These are phyloP conservation scores for Mycosphaerella sp. DNA, from an alignment of 2,329 filamentous ascomycete species.

Conservation along the genomic window DNA sequence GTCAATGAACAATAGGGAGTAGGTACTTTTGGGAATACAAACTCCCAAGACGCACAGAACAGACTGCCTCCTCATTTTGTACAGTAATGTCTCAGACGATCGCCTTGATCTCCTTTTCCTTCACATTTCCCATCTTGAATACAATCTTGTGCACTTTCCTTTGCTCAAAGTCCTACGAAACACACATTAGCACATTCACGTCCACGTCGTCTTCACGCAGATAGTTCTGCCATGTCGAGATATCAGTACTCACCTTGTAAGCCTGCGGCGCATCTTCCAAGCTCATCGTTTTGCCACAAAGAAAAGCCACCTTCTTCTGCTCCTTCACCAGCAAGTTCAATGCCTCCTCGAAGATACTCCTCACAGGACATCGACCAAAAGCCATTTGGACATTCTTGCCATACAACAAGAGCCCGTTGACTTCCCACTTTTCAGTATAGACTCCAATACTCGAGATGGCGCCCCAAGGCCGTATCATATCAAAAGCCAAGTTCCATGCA, in stretches of 20 bases:
- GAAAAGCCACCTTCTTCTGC: constrained; percentile 47
- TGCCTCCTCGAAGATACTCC: constrained; percentile 45
- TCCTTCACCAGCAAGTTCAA: constrained; percentile 42
- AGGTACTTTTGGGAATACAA: too few species aligned
- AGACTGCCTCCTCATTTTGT: too few species aligned
- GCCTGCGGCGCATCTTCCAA: constrained; percentile 47
- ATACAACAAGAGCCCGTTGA: constrained; percentile 45
- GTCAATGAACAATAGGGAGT: too few species aligned
- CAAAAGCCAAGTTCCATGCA: constrained; percentile 44
- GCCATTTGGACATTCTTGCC: constrained; percentile 46
- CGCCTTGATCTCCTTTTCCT: constrained; percentile 18
- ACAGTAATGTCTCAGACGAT: not conserved
- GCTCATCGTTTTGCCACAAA: constrained; percentile 49
- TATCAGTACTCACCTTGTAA: constrained; percentile 34
- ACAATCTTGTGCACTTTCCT: constrained; percentile 50
- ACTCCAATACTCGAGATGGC: constrained; percentile 45
- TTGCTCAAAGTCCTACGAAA: constrained; percentile 41
- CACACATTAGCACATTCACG: not conserved
- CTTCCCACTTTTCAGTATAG: constrained; percentile 41
- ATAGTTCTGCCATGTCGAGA: not conserved
- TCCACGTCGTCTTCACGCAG: not conserved
- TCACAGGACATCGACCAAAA: constrained; percentile 47
- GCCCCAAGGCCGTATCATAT: constrained; percentile 46
- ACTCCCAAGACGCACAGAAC: too few species aligned
- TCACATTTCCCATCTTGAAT: constrained; percentile 37